phyloP scores from a whole-genome alignment of 768 basidiomycete genomes.

The Russula olivacea region DNA sequence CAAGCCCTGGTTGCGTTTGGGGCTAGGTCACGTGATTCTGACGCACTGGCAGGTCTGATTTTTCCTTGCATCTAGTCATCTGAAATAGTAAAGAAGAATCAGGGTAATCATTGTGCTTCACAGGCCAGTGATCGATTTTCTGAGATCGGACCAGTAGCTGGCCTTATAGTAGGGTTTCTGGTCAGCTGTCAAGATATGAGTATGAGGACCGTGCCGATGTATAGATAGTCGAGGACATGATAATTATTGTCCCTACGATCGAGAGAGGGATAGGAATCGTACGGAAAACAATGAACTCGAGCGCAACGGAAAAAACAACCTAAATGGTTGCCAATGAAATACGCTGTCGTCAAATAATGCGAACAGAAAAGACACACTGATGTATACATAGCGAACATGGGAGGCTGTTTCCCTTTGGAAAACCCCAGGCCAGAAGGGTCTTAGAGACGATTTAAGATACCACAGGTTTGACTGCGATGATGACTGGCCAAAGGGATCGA shows the following conservation, averaged over 20 bases:
- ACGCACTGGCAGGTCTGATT: too few species aligned
- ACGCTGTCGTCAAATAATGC: constrained; percentile 50
- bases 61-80: too few species aligned
- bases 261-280: constrained; percentile 39
- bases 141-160: neutral
- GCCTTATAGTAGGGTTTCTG: constrained; percentile 7
- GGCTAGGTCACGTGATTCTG: too few species aligned
- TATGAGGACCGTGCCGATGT: constrained; percentile 46
- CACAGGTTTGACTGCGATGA: neutral
- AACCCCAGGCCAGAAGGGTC: constrained; percentile 44
- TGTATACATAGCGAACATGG: too few species aligned
- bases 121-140: neutral
- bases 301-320: constrained; percentile 60
- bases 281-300: constrained; percentile 31
- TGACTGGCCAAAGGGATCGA: too few species aligned
- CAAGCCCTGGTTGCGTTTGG: too few species aligned
- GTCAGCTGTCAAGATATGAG: neutral
- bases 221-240: constrained; percentile 56
- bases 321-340: constrained; percentile 26
- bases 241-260: constrained; percentile 56
- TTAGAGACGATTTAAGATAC: neutral
- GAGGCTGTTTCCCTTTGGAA: constrained; percentile 45
- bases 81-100: too few species aligned
- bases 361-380: too few species aligned
- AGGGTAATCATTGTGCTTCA: neutral